Evolutionary conservation across 352 stramenopile species (phyloP).

Genomic region (Thalassiosira mediterranea): DNA sequence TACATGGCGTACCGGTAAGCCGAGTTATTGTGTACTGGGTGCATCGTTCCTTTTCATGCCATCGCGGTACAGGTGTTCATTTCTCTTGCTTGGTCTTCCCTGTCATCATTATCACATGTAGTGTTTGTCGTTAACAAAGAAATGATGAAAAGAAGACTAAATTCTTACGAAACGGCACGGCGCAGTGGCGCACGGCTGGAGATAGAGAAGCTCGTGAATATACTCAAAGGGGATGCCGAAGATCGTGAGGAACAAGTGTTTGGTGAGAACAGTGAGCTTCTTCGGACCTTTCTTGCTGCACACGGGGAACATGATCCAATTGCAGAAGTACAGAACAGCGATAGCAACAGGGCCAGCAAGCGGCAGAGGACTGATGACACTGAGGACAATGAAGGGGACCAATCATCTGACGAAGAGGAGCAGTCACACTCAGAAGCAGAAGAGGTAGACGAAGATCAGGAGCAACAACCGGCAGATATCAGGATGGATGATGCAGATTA

Average conservation of each 20-base stretch:
- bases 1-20: constrained; percentile 26
- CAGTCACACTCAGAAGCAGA: too few relatives aligned
- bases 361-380: background rate
- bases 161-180: constrained; percentile 10
- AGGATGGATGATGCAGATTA: too few relatives aligned
- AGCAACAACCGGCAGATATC: too few relatives aligned
- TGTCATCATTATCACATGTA: constrained; percentile 4
- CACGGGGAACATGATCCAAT: constrained; percentile 18
- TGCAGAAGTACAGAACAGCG: background rate
- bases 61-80: background rate
- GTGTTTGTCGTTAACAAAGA: constrained; percentile 32
- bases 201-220: constrained; percentile 26
- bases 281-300: constrained; percentile 20
- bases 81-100: background rate
- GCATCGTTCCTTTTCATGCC: background rate
- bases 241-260: constrained; percentile 29
- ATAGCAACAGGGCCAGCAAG: background rate
- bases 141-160: constrained; percentile 16
- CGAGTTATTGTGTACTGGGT: background rate
- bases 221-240: constrained; percentile 18
- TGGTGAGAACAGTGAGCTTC: constrained; percentile 4
- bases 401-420: background rate
- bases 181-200: constrained; percentile 8
- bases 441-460: too few relatives aligned
- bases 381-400: background rate